Conservation (phyloP, 768 basidiomycete species). For the Suillus lakei region DNA sequence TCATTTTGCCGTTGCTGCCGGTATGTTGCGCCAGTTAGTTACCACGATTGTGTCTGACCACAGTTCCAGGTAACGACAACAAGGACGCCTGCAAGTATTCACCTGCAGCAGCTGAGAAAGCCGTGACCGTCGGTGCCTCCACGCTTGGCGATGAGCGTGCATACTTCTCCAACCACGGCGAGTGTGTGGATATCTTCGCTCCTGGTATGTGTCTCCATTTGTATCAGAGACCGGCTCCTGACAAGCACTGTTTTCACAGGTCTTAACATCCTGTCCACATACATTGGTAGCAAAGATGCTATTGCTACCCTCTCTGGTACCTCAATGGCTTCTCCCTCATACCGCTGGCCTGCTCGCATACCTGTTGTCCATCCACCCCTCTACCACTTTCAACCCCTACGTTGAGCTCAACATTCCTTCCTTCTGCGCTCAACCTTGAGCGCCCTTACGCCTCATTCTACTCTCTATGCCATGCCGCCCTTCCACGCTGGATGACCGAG, state of each 20-base stretch:
- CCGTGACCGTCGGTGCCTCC: constrained; percentile 94
- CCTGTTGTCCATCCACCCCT: constrained; percentile 87
- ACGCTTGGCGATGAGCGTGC: constrained; percentile 82
- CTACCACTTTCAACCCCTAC: constrained; percentile 63
- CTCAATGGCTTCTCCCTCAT: constrained; percentile 95
- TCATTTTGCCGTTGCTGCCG: constrained; percentile 97
- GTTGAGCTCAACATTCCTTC: constrained; percentile 42
- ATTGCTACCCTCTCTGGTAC: constrained; percentile 85
- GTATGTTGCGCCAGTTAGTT: constrained; percentile 44
- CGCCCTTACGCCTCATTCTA: constrained; percentile 54
- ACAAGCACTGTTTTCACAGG: constrained; percentile 38
- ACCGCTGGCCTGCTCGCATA: constrained; percentile 90
- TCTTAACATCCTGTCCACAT: constrained; percentile 90
- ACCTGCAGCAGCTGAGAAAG: constrained; percentile 86
- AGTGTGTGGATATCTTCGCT: constrained; percentile 91
- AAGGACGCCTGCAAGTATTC: constrained; percentile 92
- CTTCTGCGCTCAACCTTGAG: constrained; percentile 38
- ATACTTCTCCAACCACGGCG: constrained; percentile 91
- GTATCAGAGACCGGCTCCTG: neutral
- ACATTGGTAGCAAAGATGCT: constrained; percentile 64
- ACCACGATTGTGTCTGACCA: neutral
- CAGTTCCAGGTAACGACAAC: constrained; percentile 71
- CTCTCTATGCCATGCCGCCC: constrained; percentile 53
- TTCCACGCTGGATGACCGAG: constrained; percentile 61
- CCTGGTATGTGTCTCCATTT: constrained; percentile 54